These are phyloP conservation scores for Yarrowia galli DNA, from an alignment of 1,139 yeast species.

Conservation along the genomic window DNA sequence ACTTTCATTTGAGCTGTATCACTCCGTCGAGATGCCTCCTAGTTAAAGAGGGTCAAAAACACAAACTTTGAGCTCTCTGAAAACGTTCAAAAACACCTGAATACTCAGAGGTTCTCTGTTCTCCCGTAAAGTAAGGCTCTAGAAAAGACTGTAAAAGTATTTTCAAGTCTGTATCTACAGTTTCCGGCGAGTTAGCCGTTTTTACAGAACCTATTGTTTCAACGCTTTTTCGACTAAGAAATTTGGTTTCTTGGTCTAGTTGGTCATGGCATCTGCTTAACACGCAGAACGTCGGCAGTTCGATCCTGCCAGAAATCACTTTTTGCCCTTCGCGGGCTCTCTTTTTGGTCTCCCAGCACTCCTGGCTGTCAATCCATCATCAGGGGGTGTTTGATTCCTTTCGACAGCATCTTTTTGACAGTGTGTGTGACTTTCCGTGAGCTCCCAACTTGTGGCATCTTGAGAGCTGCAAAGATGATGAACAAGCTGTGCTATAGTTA, in stretches of 20 bases:
- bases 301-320: slow-evolving; percentile 73
- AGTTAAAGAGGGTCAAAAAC: background rate
- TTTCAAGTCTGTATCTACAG: background rate
- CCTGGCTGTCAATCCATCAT: no score
- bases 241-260: slow-evolving; percentile 74
- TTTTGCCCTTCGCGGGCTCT: background rate
- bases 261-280: slow-evolving; percentile 99
- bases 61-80: background rate
- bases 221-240: background rate
- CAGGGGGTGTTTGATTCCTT: no score
- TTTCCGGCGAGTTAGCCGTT: background rate
- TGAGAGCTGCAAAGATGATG: no score
- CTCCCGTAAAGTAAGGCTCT: no score
- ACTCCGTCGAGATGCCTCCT: no score
- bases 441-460: no score
- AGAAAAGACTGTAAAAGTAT: background rate
- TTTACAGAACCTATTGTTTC: background rate
- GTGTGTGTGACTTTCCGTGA: no score
- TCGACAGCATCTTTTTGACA: no score
- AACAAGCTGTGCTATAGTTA: no score
- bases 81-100: no score
- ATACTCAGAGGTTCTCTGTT: no score
- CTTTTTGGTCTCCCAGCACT: background rate
- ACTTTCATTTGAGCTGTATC: no score
- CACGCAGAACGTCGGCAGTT: slow-evolving; percentile 99